Evolutionary conservation across 805 yeast species (phyloP), one percentile per base, ranked within the genome.

Genomic region (Ogataea sp.): DNA sequence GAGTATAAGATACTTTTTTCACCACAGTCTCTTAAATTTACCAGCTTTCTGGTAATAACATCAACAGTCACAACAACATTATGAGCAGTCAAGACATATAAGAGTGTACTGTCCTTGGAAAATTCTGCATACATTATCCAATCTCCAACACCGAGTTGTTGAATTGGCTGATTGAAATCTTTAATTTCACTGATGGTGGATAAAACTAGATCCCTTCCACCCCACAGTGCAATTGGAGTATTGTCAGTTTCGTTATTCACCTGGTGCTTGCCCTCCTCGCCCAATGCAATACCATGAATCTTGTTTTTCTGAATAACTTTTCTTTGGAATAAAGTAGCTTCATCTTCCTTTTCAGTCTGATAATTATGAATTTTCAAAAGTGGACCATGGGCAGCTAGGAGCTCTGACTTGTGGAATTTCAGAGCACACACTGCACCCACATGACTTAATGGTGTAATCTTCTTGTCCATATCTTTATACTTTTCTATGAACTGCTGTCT

Each of bases 1-100:
- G 96, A 85, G 55, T 93, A 93, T 27, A 93, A 65, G 34, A 90
- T 82, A 2, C 95, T 83, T 47, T 83, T 80, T 59, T 86, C 94
- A 16, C 71, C 71, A 50, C 80, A 75, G 20, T 74, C 59, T 15
- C 58, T 51, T 11, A 62, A 62, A 2, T 55, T 58, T 1, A 49
- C 26, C 1, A 74, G 49, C 3, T 33, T 39, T 23, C 38, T 18
- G 24, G 52, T 50, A 1, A 41, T 44, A 11, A 62, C 15, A 44
- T 62, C 60, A 37, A 65, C 42, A 37, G 68, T 49, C 34, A 76
- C 61, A 1, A 86, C 71, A 25, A 71, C 68, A 51, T 90, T 89
- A 55, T 89, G 96, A 3, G 96, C 86, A 0, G 89, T 85, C 39
- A 88, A 67, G 15, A 87, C 52, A 47, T 65, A 75, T 2, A 79